These are phyloP conservation scores for Globisporangium uncinulatum DNA, from an alignment of 352 stramenopile species.

Conservation along the genomic window DNA sequence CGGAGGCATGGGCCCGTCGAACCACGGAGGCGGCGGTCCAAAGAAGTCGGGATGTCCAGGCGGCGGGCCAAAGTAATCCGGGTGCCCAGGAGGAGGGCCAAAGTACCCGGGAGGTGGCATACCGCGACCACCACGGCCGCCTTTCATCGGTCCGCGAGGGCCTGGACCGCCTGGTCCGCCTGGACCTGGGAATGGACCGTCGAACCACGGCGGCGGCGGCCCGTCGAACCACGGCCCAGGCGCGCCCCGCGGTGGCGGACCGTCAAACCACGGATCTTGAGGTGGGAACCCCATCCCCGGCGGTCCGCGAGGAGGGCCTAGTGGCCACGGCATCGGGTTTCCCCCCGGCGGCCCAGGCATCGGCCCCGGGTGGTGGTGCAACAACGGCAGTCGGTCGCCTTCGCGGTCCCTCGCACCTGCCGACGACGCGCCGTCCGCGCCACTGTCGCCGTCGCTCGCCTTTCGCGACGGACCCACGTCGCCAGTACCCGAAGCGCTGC, in stretches of 20 bases:
- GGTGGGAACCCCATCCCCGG: conserved; percentile 51
- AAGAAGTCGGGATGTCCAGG: conserved; percentile 77
- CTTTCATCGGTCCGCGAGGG: conserved; percentile 21
- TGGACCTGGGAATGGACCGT: conserved; percentile 59
- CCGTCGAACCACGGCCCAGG: conserved; percentile 76
- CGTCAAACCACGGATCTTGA: conserved; percentile 68
- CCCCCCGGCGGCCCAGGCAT: conserved; percentile 22
- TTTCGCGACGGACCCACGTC: conserved; percentile 9
- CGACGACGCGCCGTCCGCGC: background rate
- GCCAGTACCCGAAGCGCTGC: background rate
- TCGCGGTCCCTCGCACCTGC: conserved; percentile 12
- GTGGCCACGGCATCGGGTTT: conserved; percentile 26
- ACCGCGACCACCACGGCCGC: conserved; percentile 35
- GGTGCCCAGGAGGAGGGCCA: conserved; percentile 38
- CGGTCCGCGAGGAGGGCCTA: conserved; percentile 29
- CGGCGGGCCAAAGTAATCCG: conserved; percentile 69
- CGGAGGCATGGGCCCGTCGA: conserved; percentile 48
- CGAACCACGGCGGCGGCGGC: conserved; percentile 68
- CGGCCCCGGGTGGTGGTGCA: conserved; percentile 7
- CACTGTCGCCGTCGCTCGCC: conserved; percentile 4
- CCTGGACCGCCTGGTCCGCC: conserved; percentile 23
- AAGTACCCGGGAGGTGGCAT: conserved; percentile 69
- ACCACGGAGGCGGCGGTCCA: conserved; percentile 60
- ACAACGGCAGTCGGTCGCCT: conserved; percentile 19
- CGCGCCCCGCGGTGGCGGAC: conserved; percentile 37